Base-by-base conservation (phyloP, 352 stramenopile species). In the Phytopythium mirpurense region DNA sequence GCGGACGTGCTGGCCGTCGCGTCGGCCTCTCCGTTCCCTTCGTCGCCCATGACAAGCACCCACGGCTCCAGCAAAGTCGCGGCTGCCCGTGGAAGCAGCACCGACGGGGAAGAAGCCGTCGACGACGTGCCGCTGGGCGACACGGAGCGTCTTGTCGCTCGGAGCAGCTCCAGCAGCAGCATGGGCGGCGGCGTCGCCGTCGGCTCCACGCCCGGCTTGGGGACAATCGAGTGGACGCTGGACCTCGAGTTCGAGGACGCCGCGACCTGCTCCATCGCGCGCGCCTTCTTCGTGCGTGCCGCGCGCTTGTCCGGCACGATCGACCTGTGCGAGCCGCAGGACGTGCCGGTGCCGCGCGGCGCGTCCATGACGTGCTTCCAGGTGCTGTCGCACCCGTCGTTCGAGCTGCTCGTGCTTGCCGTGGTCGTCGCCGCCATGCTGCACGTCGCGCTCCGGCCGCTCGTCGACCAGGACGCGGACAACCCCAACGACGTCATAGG, bases 221-320 rank as follows among this genome's bases (percentile, higher is more conserved):
- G 21, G 11, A 32, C 32, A 18, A 23, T 21, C 11, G 36, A 36
- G 24, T 55, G 72, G 27, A 83, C 70, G 0, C 86, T 93, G 37
- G 83, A 93, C 57, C 40, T 93, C 21, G 83, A 93, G 57, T 90
- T 93, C 50, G 62, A 81, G 12, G 71, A 88, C 23, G 46, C 66
- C 8, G 42, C 55, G 31, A 80, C 64, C 1, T 68, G 80, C 19
- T 71, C 83, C 38, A 56, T 83, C 24, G 76, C 81, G 16, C 59
- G 70, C 35, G 63, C 62, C 32, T 93, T 88, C 56, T 88, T 93
- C 24, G 60, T 72, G 14, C 59, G 73, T 9, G 68, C 85, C 50
- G 61, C 72, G 12, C 69, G 78, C 24, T 49, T 83, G 2, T 59
- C 60, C 1, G 74, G 67, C 18, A 82, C 63, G 16, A 74, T 71